A percentile compares a stretch with the other conserved stretches of the same genome.
phyloP scores from a whole-genome alignment of 2,329 filamentous ascomycete genomes.

The Aspergillus calidoustus region DNA sequence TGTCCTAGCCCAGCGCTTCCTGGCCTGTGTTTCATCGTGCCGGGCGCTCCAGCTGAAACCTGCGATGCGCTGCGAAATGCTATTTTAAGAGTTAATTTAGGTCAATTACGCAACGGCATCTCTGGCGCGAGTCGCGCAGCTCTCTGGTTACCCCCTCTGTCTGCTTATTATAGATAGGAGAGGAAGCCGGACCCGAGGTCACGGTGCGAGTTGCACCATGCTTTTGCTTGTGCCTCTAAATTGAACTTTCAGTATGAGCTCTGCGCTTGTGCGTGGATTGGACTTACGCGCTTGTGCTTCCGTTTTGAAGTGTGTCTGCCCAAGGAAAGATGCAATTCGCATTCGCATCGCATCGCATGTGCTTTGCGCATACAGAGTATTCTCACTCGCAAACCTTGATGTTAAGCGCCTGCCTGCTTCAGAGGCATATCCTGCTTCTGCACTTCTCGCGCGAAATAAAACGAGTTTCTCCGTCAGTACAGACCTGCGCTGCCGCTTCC shows the following conservation, averaged over 20 bases:
- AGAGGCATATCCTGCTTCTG: not conserved
- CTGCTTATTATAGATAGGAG: not conserved
- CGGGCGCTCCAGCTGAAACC: constrained; percentile 15
- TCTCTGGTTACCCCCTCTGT: not conserved
- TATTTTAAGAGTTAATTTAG: constrained; percentile 1
- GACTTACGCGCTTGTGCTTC: not conserved
- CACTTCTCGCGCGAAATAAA: not conserved
- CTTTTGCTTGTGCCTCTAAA: not conserved
- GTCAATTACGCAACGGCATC: not conserved
- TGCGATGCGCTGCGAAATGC: not conserved
- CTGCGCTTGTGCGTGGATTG: not conserved
- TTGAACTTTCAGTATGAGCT: not conserved
- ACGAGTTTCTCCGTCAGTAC: not conserved
- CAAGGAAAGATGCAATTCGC: not conserved
- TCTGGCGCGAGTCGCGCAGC: not conserved
- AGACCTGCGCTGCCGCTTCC: not conserved
- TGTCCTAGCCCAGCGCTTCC: constrained; percentile 10
- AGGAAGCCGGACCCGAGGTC: not conserved
- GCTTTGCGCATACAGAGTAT: not conserved
- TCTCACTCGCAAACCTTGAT: not conserved
- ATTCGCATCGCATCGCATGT: not conserved
- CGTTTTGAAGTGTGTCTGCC: not conserved
- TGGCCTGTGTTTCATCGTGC: constrained; percentile 18
- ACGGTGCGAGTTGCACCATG: not conserved
- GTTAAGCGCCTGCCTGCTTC: not conserved